These are phyloP conservation scores for Marasmius fiardii DNA, from an alignment of 1,284 basidiomycete species.

Conservation along the genomic window DNA sequence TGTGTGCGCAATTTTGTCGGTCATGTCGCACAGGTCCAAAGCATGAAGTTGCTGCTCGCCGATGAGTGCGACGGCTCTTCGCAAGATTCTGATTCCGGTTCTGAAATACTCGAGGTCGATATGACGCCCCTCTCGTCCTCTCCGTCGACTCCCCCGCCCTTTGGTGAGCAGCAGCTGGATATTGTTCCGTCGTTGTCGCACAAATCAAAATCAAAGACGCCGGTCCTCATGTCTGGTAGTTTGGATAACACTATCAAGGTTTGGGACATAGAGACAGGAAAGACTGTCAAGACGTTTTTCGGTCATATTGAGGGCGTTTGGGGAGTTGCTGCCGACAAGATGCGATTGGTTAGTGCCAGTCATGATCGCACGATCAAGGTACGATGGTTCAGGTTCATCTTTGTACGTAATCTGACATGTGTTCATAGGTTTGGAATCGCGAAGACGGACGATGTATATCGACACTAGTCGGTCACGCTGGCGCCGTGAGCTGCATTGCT, in stretches of 20 bases:
- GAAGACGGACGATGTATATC: constrained; percentile 87
- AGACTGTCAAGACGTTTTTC: constrained; percentile 83
- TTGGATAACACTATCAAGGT: constrained; percentile 96
- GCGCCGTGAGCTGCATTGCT: constrained; percentile 88
- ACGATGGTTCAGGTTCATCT: constrained; percentile 18
- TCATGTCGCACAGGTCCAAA: constrained; percentile 95
- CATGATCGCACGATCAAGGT: constrained; percentile 94
- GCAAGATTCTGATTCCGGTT: constrained; percentile 5
- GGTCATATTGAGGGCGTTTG: constrained; percentile 98
- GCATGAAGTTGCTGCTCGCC: constrained; percentile 74
- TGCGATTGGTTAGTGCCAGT: constrained; percentile 88
- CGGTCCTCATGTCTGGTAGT: constrained; percentile 86
- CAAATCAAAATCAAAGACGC: constrained; percentile 39
- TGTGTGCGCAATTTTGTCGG: constrained; percentile 87
- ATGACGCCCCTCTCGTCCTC: neutral
- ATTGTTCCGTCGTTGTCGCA: neutral
- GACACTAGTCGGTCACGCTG: constrained; percentile 92
- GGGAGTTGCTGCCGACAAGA: constrained; percentile 90
- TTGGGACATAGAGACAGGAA: constrained; percentile 92
- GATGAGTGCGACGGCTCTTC: constrained; percentile 43
- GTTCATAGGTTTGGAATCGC: constrained; percentile 80
- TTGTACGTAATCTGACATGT: constrained; percentile 7
- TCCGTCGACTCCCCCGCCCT: neutral
- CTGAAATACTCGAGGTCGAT: constrained; percentile 1
- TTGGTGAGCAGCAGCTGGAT: neutral